Conservation (phyloP, 2,329 filamentous ascomycete species). For the Diaporthe destruens region DNA sequence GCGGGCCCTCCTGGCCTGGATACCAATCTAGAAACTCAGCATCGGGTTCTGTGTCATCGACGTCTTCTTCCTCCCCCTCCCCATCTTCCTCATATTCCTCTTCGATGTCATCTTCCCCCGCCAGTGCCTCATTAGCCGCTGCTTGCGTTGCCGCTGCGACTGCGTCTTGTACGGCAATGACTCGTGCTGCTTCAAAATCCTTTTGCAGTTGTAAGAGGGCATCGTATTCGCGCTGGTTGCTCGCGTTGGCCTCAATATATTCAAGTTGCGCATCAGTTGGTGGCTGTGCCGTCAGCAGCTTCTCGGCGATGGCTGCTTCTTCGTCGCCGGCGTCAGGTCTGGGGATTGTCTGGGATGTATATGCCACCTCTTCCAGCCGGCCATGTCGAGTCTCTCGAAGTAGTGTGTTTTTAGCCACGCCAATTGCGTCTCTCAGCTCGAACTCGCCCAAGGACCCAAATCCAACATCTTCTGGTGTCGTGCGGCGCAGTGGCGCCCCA, state of each 20-base stretch:
- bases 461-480: slow-evolving; percentile 69
- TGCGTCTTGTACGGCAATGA: slow-evolving; percentile 51
- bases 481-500: slow-evolving; percentile 77
- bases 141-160: slow-evolving; percentile 33
- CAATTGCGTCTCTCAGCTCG: slow-evolving; percentile 43
- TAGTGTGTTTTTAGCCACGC: slow-evolving; percentile 58
- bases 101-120: slow-evolving; percentile 49
- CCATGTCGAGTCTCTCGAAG: slow-evolving; percentile 69
- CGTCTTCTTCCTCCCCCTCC: slow-evolving; percentile 54
- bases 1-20: slow-evolving; percentile 52
- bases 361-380: slow-evolving; percentile 72
- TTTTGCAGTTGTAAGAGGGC: slow-evolving; percentile 67
- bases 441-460: slow-evolving; percentile 48
- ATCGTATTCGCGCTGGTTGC: slow-evolving; percentile 66
- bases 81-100: slow-evolving; percentile 53
- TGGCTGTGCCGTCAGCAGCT: slow-evolving; percentile 38
- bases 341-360: slow-evolving; percentile 54
- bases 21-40: slow-evolving; percentile 46
- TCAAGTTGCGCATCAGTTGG: slow-evolving; percentile 53
- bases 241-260: slow-evolving; percentile 63
- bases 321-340: slow-evolving; percentile 60
- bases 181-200: slow-evolving; percentile 64
- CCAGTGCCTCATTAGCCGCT: slow-evolving; percentile 48
- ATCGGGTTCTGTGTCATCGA: slow-evolving; percentile 49
- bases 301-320: slow-evolving; percentile 40